Evolutionary conservation across 2,329 filamentous ascomycete genomes (phyloP).

Genomic region (Beauveria sp.): DNA sequence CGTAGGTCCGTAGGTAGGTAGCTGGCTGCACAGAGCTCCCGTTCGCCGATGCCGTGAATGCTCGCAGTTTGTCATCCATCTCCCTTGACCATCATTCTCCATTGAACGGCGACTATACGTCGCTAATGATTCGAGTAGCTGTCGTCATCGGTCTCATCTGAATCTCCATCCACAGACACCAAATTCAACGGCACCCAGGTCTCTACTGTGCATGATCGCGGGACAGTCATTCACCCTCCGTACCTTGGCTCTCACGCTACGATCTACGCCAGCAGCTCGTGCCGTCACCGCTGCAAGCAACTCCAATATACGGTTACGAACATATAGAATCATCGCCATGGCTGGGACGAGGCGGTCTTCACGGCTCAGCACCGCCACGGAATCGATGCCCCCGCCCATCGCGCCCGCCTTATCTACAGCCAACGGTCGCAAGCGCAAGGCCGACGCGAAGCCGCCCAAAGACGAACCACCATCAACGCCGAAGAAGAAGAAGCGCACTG

Average conservation of each 20-base stretch:
- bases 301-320: neutral
- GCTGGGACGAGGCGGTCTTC: conserved; percentile 31
- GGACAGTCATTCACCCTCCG: neutral
- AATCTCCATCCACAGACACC: neutral
- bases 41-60: neutral
- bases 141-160: neutral
- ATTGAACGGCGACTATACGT: neutral
- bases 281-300: neutral
- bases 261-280: neutral
- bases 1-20: no score
- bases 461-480: conserved; percentile 21
- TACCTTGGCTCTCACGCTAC: neutral
- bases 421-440: conserved; percentile 28
- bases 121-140: neutral
- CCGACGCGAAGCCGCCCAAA: neutral
- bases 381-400: conserved; percentile 17
- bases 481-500: conserved; percentile 23
- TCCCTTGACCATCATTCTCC: neutral
- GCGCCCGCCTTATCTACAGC: conserved; percentile 12
- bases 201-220: neutral
- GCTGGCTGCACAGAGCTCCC: neutral
- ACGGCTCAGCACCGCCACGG: conserved; percentile 29
- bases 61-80: neutral
- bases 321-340: conserved; percentile 15
- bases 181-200: neutral